Base-by-base conservation (phyloP, 768 basidiomycete genomes). In the Russula ochroleuca region DNA sequence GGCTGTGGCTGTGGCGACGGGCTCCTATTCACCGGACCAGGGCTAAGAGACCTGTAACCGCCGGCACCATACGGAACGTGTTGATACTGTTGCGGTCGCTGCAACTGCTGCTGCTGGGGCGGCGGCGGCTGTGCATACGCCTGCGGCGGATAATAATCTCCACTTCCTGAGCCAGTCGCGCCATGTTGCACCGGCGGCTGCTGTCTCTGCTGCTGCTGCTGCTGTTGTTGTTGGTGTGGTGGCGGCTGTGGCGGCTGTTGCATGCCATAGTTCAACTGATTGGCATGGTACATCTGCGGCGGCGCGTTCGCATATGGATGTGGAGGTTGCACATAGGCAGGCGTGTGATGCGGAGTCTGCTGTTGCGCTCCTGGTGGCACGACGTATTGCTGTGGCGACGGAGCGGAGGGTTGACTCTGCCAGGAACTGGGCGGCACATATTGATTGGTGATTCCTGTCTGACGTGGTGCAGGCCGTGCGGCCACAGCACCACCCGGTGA, bases 1-100 rank as follows among this genome's bases (percentile, higher is more conserved):
- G 76, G 77, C 54, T 78, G 79, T 1, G 76, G 77, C 54, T 78
- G 79, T 1, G 84, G 83, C 35, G 82, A 81, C 21, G 83, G 84
- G 49, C 83, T 79, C 41, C 82, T 76, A 45, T 75, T 66, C 59
- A 77, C 43, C 6, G 66, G 76, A 2, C 67, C 68, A 1, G 81
- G 79, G 63, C 79, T 80, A 52, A 78, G 75, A 31, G 78, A 71
- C 19, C 77, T 78, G 67, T 82, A 83, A 19, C 70, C 64, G 23
- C 40, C 56, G 5, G 25, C 48, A 25, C 47, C 64, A 67, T 77
- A 75, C 63, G 71, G 69, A 50, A 67, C 74, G 63, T 73, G n/a
- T n/a, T n/a, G n/a, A 4, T 50, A 78, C 49, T 65, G 71, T 65
- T 70, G 76, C 67, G 72, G 73, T 62, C 72, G 79, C 68, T 73